Base-by-base conservation (phyloP, 495 filamentous ascomycete species). In the Penicillium ucsense region DNA sequence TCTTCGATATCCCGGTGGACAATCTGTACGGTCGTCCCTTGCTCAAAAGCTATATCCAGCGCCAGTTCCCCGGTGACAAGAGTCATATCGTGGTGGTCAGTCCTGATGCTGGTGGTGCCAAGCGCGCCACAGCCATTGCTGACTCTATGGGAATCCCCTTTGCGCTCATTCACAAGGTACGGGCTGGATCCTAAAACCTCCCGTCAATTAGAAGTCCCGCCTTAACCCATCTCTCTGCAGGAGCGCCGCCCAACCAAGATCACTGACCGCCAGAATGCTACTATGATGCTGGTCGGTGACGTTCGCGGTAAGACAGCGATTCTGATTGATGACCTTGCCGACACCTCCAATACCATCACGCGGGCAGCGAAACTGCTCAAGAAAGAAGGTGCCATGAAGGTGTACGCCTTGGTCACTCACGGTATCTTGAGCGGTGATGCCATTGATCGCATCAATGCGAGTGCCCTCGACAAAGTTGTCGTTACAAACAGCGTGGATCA, bases 1-100 rank as follows among this genome's bases (percentile, higher is more conserved):
- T 94, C 74, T 97, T 98, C 57, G 92, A 97, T 59, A 95, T 97
- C 45, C 91, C 90, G 2, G 94, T 97, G 43, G 92, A 98, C 61
- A 98, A 98, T 59, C 74, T 98, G 11, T 94, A 95, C 60, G 92
- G 88, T 9, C 77, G 89, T 46, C 85, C 89, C 38, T 72, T 95
- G 37, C 75, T 97, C 41, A 85, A 92, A 65, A 83, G 82, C 43
- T 97, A 95, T 66, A 95, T 98, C 53, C 79, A 85, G 66, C 81
- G 84, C 46, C 79, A 85, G 50, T 94, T 97, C 56, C 84, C 89
- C 49, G 84, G 89, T 56, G 88, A 81, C 66, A 85, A 85, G 65
- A 20, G 20, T 20, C 77, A 90, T 47, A 85, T 87, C 43, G 88
- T 97, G 37, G 87, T 98, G 57, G 89, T 98, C 55, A 94, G 88